Conservation (phyloP, 2,329 filamentous ascomycete genomes). For the Diplodia intermedia region DNA sequence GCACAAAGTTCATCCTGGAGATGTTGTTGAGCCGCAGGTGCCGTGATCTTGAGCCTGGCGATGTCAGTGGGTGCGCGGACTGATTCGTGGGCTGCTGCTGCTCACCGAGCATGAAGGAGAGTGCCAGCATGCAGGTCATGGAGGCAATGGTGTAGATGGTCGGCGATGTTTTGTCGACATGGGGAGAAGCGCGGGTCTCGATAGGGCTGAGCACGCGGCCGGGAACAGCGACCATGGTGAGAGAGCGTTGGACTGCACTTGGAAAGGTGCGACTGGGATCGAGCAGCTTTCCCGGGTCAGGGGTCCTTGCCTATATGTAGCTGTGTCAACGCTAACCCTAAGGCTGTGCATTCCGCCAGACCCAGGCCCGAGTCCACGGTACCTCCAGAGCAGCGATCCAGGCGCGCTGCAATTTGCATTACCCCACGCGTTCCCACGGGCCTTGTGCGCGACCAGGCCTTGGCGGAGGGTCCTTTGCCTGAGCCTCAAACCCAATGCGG, state of each 20-base stretch:
- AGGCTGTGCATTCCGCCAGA: neutral
- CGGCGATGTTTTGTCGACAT: slow-evolving; percentile 8
- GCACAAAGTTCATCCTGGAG: slow-evolving; percentile 41
- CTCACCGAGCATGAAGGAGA: slow-evolving; percentile 41
- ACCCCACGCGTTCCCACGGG: neutral
- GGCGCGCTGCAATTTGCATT: neutral
- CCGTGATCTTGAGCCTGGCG: slow-evolving; percentile 40
- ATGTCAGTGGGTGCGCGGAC: neutral
- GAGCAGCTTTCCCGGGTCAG: neutral
- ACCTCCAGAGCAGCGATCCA: neutral
- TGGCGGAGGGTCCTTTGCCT: neutral
- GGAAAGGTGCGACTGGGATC: too few species aligned
- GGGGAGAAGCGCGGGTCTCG: neutral
- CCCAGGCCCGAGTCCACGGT: too few species aligned
- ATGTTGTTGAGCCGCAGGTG: slow-evolving; percentile 36
- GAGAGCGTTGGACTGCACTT: neutral
- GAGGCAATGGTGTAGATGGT: slow-evolving; percentile 36
- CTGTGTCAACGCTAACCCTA: neutral
- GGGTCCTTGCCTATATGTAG: neutral
- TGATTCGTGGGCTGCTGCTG: neutral
- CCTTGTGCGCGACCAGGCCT: neutral
- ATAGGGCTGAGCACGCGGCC: neutral
- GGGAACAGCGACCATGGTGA: neutral
- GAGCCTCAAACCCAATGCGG: neutral
- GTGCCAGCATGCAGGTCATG: slow-evolving; percentile 41